A percentile compares a stretch with the other conserved stretches of the same genome.
Evolutionary conservation across 495 filamentous ascomycete genomes (phyloP).

Genomic region (Oidiodendron maius): DNA sequence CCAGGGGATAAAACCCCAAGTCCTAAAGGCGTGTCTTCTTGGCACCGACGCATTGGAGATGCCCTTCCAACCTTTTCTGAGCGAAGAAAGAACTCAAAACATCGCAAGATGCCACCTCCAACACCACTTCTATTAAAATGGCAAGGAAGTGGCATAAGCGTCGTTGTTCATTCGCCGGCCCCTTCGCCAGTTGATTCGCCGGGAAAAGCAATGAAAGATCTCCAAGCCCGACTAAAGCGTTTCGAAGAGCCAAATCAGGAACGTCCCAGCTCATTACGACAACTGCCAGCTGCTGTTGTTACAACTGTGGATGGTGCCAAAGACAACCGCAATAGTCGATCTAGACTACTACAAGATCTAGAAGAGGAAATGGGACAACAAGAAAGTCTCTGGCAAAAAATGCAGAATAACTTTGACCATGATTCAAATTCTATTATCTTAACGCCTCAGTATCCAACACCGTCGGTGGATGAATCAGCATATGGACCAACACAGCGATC

Average conservation of each 20-base stretch:
- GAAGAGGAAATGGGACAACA: conserved; percentile 48
- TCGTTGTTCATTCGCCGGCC: conserved; percentile 21
- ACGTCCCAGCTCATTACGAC: conserved; percentile 14
- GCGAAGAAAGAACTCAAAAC: conserved; percentile 24
- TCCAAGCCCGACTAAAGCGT: conserved; percentile 40
- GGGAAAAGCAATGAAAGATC: conserved; percentile 37
- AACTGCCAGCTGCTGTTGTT: conserved; percentile 20
- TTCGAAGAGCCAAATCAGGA: conserved; percentile 20
- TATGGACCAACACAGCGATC: conserved; percentile 16
- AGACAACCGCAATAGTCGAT: conserved; percentile 5
- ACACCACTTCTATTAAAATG: conserved; percentile 38
- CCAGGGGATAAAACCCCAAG: conserved; percentile 14
- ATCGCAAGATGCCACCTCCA: conserved; percentile 37
- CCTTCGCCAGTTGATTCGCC: conserved; percentile 46
- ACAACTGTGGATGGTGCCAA: conserved; percentile 21
- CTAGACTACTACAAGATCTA: conserved; percentile 41
- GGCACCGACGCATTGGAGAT: conserved; percentile 47
- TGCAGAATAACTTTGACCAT: conserved; percentile 38
- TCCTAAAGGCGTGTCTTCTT: conserved; percentile 12
- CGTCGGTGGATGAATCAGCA: neutral
- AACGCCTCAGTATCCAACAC: conserved; percentile 21
- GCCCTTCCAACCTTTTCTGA: conserved; percentile 46
- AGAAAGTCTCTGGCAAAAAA: conserved; percentile 43
- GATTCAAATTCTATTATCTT: conserved; percentile 42
- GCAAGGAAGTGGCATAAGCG: conserved; percentile 27